Conservation (phyloP, 108 stramenopile genomes). For the Nannochloropsis oceanica region DNA sequence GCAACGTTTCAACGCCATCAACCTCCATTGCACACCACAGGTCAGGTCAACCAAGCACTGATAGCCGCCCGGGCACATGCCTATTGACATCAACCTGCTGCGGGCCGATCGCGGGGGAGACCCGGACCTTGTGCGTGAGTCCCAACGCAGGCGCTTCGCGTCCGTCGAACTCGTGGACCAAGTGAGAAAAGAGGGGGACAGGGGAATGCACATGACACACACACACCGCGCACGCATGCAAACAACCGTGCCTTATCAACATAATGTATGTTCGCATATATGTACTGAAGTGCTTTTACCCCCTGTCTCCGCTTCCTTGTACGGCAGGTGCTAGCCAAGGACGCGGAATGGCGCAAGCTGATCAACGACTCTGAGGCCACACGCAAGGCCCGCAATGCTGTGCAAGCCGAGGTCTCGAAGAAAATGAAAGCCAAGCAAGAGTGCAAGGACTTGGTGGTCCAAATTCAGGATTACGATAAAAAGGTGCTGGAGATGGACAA, state of each 20-base stretch:
- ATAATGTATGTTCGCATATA: background rate
- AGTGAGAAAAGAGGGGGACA: slow-evolving; percentile 31
- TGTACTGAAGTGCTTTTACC: background rate
- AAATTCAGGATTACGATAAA: slow-evolving; percentile 64
- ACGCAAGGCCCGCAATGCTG: slow-evolving; percentile 51
- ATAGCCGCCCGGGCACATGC: slow-evolving; percentile 25
- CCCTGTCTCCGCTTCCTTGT: background rate
- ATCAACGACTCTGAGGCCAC: slow-evolving; percentile 9
- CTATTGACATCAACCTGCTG: slow-evolving; percentile 85
- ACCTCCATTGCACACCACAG: too few species aligned
- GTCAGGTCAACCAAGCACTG: too few species aligned
- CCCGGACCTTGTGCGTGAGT: slow-evolving; percentile 64
- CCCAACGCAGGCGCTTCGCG: slow-evolving; percentile 55
- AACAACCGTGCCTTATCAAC: background rate
- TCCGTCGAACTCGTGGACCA: slow-evolving; percentile 69
- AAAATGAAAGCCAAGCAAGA: slow-evolving; percentile 78
- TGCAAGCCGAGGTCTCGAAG: slow-evolving; percentile 68
- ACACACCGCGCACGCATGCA: background rate
- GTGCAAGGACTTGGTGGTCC: slow-evolving; percentile 60
- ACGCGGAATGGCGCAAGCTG: slow-evolving; percentile 68
- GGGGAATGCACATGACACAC: background rate
- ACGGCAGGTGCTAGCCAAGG: slow-evolving; percentile 45
- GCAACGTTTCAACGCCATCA: too few species aligned
- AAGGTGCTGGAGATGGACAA: slow-evolving; percentile 48
- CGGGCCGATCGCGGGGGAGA: slow-evolving; percentile 85